Evolutionary conservation across 129 eudicot species (phyloP), one percentile per base, ranked within the genome.

Genomic region (Lactuca saligna): DNA sequence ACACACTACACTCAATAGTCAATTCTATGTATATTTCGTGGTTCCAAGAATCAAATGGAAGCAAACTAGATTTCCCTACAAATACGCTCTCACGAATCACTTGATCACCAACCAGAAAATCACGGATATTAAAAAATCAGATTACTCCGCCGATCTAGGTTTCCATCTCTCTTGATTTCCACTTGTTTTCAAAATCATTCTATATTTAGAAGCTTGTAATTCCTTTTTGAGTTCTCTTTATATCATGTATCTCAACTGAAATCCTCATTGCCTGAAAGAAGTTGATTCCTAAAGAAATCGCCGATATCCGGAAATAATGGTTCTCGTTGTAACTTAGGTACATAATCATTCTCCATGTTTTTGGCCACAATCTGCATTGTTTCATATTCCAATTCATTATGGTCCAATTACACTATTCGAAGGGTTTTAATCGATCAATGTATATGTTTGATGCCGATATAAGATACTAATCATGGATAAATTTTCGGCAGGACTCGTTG

Each of bases 121-220:
- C 64, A 82, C 84, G 63, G 97, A 87, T 77, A 75, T 82, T 39
- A 91, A 87, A 79, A 85, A 83, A 61, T 82, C 86, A 73, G 86
- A 81, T 79, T 60, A 64, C 71, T 17, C 77, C 71, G 14, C 66
- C 71, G 72, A 91, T 87, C 85, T 78, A 59, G 89, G 88, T 72
- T 61, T 74, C 37, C 51, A n/a, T 32, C n/a, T 29, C 71, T 16
- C 54, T 15, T 39, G 48, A 31, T 59, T 53, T 38, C 60, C 63
- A 70, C 61, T 73, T 14, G 61, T 38, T 46, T 71, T 66, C 58
- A 17, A 8, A 42, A 41, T 50, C 54, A 3, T 29, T 61, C 75
- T 42, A 65, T 73, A 65, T 78, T 75, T 69, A 69, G 77, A 65
- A 55, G 57, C 41, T 57, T 32, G 15, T 14, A 57, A 57, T 50